Percentiles rank a stretch among this genome's conserved stretches.
Evolutionary conservation across 805 yeast species (phyloP).

Genomic region (Dipodascus albidus): DNA sequence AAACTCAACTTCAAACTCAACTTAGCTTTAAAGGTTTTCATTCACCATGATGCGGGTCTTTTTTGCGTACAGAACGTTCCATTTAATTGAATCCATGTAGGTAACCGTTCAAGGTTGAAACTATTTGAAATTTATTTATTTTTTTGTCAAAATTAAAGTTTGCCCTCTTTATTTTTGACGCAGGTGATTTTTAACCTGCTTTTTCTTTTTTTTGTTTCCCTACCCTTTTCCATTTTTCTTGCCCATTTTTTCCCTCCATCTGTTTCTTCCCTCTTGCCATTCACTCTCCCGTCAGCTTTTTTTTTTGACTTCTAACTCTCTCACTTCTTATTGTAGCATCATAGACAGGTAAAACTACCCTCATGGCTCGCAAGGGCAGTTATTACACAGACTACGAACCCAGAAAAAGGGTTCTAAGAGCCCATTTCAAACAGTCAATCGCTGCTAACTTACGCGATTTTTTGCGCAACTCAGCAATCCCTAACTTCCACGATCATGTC

Average conservation of each 20-base stretch:
- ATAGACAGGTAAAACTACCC: neutral
- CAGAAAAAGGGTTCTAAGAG: neutral
- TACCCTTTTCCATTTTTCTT: neutral
- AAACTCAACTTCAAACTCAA: no score
- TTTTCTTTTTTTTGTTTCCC: neutral
- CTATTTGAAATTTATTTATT: no score
- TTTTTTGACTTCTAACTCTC: neutral
- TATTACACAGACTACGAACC: neutral
- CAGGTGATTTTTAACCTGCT: neutral
- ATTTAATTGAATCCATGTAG: no score
- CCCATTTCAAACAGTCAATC: neutral
- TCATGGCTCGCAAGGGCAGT: slow-evolving; percentile 1
- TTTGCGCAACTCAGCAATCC: neutral
- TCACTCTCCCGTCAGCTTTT: neutral
- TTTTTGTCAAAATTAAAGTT: neutral
- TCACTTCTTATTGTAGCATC: neutral
- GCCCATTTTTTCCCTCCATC: neutral
- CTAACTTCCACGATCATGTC: neutral
- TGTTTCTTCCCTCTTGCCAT: neutral
- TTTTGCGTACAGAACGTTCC: no score
- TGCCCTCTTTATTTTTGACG: neutral
- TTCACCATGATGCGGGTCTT: no score
- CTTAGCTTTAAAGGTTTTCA: no score
- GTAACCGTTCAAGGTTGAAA: no score
- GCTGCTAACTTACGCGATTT: neutral